Conservation (phyloP, 1,139 yeast species). For the Casaregolazyma suthepensis region DNA sequence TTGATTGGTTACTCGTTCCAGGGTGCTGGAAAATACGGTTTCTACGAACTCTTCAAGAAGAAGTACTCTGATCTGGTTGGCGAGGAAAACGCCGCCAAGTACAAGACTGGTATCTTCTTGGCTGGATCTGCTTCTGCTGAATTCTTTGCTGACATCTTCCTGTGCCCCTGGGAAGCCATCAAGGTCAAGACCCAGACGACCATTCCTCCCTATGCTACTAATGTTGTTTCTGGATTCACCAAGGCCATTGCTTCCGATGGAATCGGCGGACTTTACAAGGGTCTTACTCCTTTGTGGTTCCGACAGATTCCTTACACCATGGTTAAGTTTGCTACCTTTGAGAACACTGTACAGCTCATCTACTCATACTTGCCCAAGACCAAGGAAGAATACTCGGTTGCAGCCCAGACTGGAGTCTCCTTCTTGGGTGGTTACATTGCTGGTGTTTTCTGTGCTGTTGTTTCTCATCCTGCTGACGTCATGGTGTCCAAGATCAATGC, state of each 20-base stretch:
- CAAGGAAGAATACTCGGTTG: constrained; percentile 31
- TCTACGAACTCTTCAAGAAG: constrained; percentile 84
- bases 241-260: constrained; percentile 48
- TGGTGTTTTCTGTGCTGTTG: constrained; percentile 90
- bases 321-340: constrained; percentile 93
- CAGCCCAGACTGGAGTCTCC: constrained; percentile 87
- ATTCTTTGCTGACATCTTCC: constrained; percentile 77
- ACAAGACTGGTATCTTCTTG: constrained; percentile 68
- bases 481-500: constrained; percentile 89
- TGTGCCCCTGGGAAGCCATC: constrained; percentile 92
- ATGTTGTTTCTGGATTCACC: constrained; percentile 59
- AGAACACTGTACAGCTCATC: constrained; percentile 60
- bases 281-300: constrained; percentile 78
- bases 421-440: constrained; percentile 94
- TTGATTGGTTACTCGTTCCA: constrained; percentile 86
- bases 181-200: constrained; percentile 92
- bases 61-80: constrained; percentile 66
- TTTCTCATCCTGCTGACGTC: constrained; percentile 96
- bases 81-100: constrained; percentile 51
- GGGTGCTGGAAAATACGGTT: constrained; percentile 95
- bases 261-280: constrained; percentile 17
- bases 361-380: constrained; percentile 24
- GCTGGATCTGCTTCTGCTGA: constrained; percentile 92
- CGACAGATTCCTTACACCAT: constrained; percentile 95
- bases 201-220: constrained; percentile 68